Conservation (phyloP, 2,329 filamentous ascomycete species). For the Rhynchosporium agropyri region DNA sequence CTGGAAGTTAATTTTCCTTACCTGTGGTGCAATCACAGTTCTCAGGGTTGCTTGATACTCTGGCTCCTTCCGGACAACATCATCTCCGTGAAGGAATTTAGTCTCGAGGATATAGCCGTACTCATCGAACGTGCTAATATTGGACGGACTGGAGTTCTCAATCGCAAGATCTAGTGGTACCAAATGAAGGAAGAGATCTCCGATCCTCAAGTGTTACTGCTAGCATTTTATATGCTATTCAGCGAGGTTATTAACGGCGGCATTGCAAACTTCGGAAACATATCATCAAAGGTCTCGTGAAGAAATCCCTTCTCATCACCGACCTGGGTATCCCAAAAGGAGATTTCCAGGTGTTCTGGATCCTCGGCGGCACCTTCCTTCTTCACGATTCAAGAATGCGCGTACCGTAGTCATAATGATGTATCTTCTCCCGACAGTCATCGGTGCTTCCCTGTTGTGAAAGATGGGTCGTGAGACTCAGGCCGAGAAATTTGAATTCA, state of each 20-base stretch:
- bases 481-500: slow-evolving; percentile 37
- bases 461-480: slow-evolving; percentile 35
- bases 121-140: slow-evolving; percentile 47
- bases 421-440: slow-evolving; percentile 41
- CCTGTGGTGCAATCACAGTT: slow-evolving; percentile 49
- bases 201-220: slow-evolving; percentile 50
- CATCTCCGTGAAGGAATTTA: slow-evolving; percentile 47
- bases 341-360: slow-evolving; percentile 55
- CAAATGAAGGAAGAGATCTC: slow-evolving; percentile 52
- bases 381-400: slow-evolving; percentile 53
- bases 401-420: slow-evolving; percentile 47
- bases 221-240: slow-evolving; percentile 50
- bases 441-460: slow-evolving; percentile 40
- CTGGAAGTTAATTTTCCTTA: slow-evolving; percentile 50
- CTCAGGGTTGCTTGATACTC: slow-evolving; percentile 46
- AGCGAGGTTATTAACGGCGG: slow-evolving; percentile 59
- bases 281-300: slow-evolving; percentile 55
- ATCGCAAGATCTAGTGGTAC: slow-evolving; percentile 50
- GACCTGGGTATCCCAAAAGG: slow-evolving; percentile 58
- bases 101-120: slow-evolving; percentile 48
- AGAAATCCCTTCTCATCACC: slow-evolving; percentile 50
- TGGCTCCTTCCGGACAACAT: slow-evolving; percentile 49
- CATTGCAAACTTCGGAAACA: slow-evolving; percentile 58
- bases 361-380: slow-evolving; percentile 56
- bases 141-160: slow-evolving; percentile 47